Conservation (phyloP, 2,329 filamentous ascomycete genomes). For the Colletotrichum cereale region DNA sequence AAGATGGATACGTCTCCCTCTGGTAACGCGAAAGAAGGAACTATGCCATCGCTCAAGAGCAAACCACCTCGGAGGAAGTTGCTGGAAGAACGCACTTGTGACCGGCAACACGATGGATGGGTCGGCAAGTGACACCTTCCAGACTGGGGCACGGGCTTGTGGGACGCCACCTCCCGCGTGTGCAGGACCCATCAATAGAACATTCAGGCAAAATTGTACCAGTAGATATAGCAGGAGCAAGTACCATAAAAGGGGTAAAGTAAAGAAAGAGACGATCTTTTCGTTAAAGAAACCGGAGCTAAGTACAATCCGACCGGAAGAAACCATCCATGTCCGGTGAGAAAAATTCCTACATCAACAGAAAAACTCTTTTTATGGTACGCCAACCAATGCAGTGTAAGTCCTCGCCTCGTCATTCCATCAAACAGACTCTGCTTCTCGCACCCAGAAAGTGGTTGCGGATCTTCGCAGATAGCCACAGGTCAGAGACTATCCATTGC, state of each 20-base stretch:
- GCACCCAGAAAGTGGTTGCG: constrained; percentile 47
- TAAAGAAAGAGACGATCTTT: constrained; percentile 29
- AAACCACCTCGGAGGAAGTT: background rate
- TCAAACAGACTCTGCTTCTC: constrained; percentile 55
- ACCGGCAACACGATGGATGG: background rate
- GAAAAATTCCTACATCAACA: constrained; percentile 43
- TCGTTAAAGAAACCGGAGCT: constrained; percentile 31
- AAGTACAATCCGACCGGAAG: constrained; percentile 38
- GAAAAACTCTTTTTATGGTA: constrained; percentile 54
- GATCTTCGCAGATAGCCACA: constrained; percentile 58
- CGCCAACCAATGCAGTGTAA: constrained; percentile 65
- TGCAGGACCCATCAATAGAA: background rate
- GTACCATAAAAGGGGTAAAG: background rate
- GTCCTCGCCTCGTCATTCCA: constrained; percentile 64
- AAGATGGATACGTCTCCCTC: background rate
- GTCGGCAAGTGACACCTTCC: background rate
- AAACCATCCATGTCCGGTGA: constrained; percentile 39
- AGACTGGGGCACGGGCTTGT: background rate
- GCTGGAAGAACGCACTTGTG: background rate
- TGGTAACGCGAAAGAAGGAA: background rate
- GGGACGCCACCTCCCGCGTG: background rate
- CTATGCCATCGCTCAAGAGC: background rate
- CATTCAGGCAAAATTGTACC: background rate
- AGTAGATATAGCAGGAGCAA: background rate
- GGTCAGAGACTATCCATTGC: constrained; percentile 61